Base-by-base conservation (phyloP, 148 eudicot genomes). In the Persicaria tinctoria region DNA sequence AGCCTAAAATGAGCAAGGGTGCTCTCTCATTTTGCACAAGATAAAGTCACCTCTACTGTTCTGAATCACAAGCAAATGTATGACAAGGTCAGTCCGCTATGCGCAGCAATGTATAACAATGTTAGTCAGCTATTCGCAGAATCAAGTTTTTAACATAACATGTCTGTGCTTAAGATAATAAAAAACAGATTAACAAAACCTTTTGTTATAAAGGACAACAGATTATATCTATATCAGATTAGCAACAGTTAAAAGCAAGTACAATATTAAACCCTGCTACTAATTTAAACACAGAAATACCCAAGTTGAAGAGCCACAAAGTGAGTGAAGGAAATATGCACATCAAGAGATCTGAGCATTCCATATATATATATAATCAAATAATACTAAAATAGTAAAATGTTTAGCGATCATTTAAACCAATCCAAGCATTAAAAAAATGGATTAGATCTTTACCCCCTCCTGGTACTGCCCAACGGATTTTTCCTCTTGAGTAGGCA, bases 401-500 rank as follows among this genome's bases (percentile, higher is more conserved):
- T 32, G 32, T 38, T 1, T 11, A 66, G 6, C 70, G 32, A 27
- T 1, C 11, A 66, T 66, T 1, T 8, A 32, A 46, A 46, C 50
- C 51, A 70, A 46, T n/a, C 5, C 27, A 45, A 23, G 8, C 17
- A 4, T 45, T 69, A 32, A 0, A 45, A 70, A 44, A 2, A 41
- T 32, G 44, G n/a, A 51, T 23, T 14, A 46, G 57, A 32, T 38
- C 14, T 75, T 64, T 88, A 90, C 93, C 96, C 76, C 79, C 62
- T 87, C 87, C 71, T 86, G 86, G 70, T 84, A 82, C 46, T 84
- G 88, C 70, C 74, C 83, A 77, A 56, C 77, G 5, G 88, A 79
- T 55, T 79, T 85, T 62, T 89, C 91, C 49, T 76, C 79, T 74
- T 87, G 90, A n/a, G 80, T 83, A 51, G 85, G 85, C 59, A 76